Evolutionary conservation across 352 stramenopile genomes (phyloP).

Genomic region (Pythium brachiatum): DNA sequence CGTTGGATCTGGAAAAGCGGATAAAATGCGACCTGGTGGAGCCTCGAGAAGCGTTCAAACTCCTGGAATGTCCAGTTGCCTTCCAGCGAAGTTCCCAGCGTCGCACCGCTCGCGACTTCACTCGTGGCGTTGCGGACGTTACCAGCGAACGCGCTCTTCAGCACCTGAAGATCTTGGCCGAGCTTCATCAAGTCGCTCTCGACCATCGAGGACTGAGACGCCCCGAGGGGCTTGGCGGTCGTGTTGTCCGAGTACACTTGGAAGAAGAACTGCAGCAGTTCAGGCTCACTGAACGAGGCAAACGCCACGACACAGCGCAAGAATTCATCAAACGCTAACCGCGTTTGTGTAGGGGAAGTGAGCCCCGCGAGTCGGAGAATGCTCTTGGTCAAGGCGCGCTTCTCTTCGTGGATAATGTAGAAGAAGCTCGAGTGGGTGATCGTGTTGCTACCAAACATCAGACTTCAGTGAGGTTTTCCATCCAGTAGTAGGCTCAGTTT

Average conservation of each 20-base stretch:
- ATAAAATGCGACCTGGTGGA: conserved; percentile 50
- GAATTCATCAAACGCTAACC: conserved; percentile 58
- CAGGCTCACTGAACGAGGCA: conserved; percentile 36
- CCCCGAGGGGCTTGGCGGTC: not conserved
- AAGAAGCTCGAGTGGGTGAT: conserved; percentile 37
- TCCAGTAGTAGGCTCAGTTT: too few relatives aligned
- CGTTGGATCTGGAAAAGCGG: conserved; percentile 51
- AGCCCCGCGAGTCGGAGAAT: conserved; percentile 38
- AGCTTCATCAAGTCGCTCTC: conserved; percentile 40
- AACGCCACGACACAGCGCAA: conserved; percentile 48
- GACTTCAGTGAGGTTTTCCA: too few relatives aligned
- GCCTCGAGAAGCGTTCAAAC: conserved; percentile 47
- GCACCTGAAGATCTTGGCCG: conserved; percentile 38
- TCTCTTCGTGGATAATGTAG: conserved; percentile 53
- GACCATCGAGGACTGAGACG: conserved; percentile 18
- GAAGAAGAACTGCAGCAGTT: conserved; percentile 65
- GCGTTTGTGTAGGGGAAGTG: not conserved
- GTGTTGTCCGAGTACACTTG: conserved; percentile 38
- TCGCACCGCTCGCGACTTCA: conserved; percentile 29
- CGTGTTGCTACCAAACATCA: conserved; percentile 9
- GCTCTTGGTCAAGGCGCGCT: conserved; percentile 37
- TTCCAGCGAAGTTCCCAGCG: not conserved
- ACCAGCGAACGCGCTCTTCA: conserved; percentile 36
- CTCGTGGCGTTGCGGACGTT: conserved; percentile 49
- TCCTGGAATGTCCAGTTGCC: conserved; percentile 40